Evolutionary conservation across 306 rosid genomes (phyloP).

Genomic region (Medicago truncatula): DNA sequence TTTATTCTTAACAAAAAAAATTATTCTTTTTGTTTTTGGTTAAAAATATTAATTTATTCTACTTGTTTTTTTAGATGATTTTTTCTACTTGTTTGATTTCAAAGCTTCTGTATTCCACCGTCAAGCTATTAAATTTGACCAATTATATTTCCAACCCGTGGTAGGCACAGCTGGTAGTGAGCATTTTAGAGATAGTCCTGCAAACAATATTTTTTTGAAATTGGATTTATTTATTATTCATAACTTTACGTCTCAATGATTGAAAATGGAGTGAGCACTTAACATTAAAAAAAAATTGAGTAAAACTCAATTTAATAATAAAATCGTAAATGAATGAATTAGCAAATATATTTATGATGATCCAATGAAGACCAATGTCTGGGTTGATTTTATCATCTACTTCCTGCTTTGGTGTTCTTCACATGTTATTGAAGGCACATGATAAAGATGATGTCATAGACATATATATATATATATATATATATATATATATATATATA

Average conservation of each 20-base stretch:
- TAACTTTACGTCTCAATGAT: background rate
- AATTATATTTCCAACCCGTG: background rate
- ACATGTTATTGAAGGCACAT: conserved; percentile 41
- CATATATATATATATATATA: conserved; percentile 1
- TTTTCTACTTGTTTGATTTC: conserved; percentile 3
- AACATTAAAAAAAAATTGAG: too few species aligned
- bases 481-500: background rate
- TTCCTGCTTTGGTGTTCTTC: conserved; percentile 41
- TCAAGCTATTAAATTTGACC: background rate
- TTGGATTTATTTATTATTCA: background rate
- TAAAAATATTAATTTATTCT: background rate
- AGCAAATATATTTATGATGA: too few species aligned
- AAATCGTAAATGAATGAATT: too few species aligned
- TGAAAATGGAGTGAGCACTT: background rate
- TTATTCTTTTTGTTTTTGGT: background rate
- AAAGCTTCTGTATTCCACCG: background rate
- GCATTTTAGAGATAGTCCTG: background rate
- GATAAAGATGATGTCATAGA: conserved; percentile 1
- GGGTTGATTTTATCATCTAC: background rate
- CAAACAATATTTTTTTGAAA: background rate
- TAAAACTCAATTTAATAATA: too few species aligned
- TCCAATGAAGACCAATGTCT: conserved; percentile 39
- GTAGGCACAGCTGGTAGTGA: background rate
- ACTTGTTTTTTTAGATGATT: too few species aligned
- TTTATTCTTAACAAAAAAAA: too few species aligned